These are phyloP conservation scores for Clarireedia sp. DNA, from an alignment of 2,329 filamentous ascomycete species.

Conservation along the genomic window DNA sequence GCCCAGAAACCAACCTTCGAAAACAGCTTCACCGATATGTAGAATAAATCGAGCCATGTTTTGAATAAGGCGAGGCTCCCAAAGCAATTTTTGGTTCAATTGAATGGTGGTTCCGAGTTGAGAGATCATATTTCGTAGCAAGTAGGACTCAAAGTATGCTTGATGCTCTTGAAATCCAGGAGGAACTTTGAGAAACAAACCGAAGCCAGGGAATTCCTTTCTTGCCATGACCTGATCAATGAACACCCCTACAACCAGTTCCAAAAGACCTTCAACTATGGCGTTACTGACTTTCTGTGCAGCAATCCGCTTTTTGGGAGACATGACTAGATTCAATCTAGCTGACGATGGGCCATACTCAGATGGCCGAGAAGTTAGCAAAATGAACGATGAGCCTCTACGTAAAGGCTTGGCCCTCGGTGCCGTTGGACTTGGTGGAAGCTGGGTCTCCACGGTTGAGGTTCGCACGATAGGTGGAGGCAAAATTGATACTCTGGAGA, in stretches of 20 bases:
- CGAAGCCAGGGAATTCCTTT: conserved; percentile 86
- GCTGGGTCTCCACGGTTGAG: conserved; percentile 47
- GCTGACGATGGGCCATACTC: conserved; percentile 51
- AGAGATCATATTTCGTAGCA: conserved; percentile 67
- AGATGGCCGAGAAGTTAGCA: conserved; percentile 65
- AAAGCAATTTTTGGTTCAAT: conserved; percentile 61
- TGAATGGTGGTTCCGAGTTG: conserved; percentile 64
- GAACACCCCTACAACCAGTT: conserved; percentile 73
- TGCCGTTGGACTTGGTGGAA: conserved; percentile 35
- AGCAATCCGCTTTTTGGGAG: conserved; percentile 45
- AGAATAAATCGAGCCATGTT: conserved; percentile 76
- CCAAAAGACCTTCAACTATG: conserved; percentile 67
- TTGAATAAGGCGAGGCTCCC: conserved; percentile 75
- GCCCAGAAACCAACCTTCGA: conserved; percentile 93
- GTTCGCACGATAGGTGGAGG: conserved; percentile 66
- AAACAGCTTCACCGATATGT: conserved; percentile 83
- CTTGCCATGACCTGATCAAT: conserved; percentile 75
- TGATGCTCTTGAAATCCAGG: conserved; percentile 92
- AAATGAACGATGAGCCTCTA: conserved; percentile 83
- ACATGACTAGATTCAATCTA: conserved; percentile 55
- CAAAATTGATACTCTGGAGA: conserved; percentile 45
- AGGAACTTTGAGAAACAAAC: conserved; percentile 78
- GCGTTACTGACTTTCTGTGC: conserved; percentile 53
- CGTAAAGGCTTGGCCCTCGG: conserved; percentile 56
- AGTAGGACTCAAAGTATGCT: conserved; percentile 87